A percentile compares a stretch with the other conserved stretches of the same genome.
phyloP scores from a whole-genome alignment of 2,329 filamentous ascomycete genomes.

The Chaetomium olivaceum region DNA sequence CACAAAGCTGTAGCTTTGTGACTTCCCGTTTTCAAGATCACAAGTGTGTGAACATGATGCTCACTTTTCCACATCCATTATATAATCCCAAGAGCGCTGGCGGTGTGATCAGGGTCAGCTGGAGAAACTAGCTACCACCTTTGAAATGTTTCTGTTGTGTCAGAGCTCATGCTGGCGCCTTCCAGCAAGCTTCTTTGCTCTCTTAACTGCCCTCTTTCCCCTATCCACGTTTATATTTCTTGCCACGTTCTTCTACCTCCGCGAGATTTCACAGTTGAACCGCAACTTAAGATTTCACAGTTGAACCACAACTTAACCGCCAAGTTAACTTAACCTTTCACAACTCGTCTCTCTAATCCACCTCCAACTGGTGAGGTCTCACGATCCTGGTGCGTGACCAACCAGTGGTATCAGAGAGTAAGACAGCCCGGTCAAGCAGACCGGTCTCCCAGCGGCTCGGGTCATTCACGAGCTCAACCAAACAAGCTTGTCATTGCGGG shows the following conservation, averaged over 20 bases:
- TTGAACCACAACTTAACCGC: not conserved
- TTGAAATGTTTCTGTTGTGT: not conserved
- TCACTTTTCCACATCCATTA: not conserved
- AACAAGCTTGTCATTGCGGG: not conserved
- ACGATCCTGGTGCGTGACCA: conserved; percentile 11
- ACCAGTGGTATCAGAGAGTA: conserved; percentile 10
- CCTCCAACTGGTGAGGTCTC: conserved; percentile 7
- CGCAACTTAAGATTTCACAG: not conserved
- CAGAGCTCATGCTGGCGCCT: not conserved
- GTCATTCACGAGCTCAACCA: not conserved
- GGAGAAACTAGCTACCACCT: not conserved
- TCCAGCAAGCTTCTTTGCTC: not conserved
- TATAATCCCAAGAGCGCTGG: not conserved
- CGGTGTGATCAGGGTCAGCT: not conserved
- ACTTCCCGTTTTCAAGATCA: not conserved
- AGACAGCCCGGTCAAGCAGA: conserved; percentile 12
- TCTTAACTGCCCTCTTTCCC: not conserved
- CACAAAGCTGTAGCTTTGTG: conserved; percentile 10
- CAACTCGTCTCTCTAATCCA: not conserved
- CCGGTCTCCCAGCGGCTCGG: conserved; percentile 1
- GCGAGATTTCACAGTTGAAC: not conserved
- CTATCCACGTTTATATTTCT: not conserved
- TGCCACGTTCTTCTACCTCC: not conserved
- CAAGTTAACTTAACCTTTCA: not conserved
- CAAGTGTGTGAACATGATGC: not conserved